Percentiles rank a stretch among this genome's conserved stretches.
Conservation (phyloP, 345 rosid species). For the Orychophragmus violaceus region DNA sequence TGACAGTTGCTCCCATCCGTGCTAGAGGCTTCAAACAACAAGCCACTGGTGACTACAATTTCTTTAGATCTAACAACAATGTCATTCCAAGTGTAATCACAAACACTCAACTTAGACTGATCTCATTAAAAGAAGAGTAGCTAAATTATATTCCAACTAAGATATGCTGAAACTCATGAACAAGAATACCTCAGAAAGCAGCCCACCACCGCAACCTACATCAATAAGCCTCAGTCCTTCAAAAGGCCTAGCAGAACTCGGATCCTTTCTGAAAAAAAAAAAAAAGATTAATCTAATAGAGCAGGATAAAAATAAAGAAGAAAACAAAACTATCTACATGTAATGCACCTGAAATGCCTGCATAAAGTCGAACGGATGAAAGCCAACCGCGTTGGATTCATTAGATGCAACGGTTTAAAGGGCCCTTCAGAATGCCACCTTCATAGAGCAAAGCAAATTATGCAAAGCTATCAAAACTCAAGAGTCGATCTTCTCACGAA, state of each 20-base stretch:
- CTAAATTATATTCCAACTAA: not conserved
- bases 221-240: constrained; percentile 74
- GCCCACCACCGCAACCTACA: constrained; percentile 95
- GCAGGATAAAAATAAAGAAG: not conserved
- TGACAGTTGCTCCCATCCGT: constrained; percentile 92
- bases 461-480: not conserved
- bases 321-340: not conserved
- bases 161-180: not conserved
- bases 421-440: constrained; percentile 98
- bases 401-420: constrained; percentile 71
- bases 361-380: constrained; percentile 90
- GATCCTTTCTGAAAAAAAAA: constrained; percentile 62
- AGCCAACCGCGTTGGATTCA: constrained; percentile 88
- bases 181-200: constrained; percentile 76
- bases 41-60: not conserved
- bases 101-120: not conserved
- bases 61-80: constrained; percentile 5
- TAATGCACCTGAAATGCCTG: constrained; percentile 62
- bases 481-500: not conserved
- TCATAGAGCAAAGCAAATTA: not conserved
- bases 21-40: constrained; percentile 76
- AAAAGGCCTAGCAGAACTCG: constrained; percentile 61
- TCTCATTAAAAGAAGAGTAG: not conserved
- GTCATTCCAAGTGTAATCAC: not conserved
- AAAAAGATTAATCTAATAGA: not conserved